Percentiles rank a stretch among this genome's conserved stretches.
phyloP scores from a whole-genome alignment of 2,329 filamentous ascomycete genomes.

The Beauveria brongniartii region DNA sequence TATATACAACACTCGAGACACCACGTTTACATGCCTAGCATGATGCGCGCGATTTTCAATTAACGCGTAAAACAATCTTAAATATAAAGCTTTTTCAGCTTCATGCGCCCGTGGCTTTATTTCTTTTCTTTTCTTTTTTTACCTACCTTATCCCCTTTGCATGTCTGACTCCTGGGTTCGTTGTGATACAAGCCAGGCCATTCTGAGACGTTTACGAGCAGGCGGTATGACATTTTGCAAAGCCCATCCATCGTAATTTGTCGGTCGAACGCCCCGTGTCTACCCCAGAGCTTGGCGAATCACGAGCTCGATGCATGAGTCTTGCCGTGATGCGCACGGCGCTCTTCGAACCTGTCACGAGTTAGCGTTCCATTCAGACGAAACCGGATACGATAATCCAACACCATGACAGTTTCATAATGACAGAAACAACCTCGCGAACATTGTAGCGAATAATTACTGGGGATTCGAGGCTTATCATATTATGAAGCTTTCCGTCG shows the following conservation, averaged over 20 bases:
- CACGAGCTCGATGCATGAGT: not conserved
- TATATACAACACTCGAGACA: slow-evolving; percentile 2
- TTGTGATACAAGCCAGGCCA: not conserved
- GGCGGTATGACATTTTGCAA: not conserved
- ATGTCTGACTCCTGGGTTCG: not conserved
- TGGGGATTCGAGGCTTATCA: not conserved
- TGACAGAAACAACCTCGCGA: not conserved
- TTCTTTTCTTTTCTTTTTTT: not conserved
- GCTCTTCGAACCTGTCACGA: not conserved
- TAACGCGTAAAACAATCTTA: not conserved
- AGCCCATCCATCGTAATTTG: not conserved
- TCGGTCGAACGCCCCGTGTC: not conserved
- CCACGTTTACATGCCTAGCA: not conserved
- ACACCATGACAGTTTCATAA: not conserved
- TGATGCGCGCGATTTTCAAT: not conserved
- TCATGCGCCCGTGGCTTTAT: not conserved
- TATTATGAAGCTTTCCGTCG: not conserved
- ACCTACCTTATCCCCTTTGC: not conserved
- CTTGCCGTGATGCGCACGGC: not conserved
- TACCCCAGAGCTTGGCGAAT: not conserved
- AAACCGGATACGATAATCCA: not conserved
- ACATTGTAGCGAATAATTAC: not conserved
- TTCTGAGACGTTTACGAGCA: not conserved
- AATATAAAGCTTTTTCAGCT: not conserved
- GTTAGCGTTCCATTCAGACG: not conserved